These are phyloP conservation scores for Plantago lanceolata DNA, from an alignment of 305 asterid genomes.

Conservation along the genomic window DNA sequence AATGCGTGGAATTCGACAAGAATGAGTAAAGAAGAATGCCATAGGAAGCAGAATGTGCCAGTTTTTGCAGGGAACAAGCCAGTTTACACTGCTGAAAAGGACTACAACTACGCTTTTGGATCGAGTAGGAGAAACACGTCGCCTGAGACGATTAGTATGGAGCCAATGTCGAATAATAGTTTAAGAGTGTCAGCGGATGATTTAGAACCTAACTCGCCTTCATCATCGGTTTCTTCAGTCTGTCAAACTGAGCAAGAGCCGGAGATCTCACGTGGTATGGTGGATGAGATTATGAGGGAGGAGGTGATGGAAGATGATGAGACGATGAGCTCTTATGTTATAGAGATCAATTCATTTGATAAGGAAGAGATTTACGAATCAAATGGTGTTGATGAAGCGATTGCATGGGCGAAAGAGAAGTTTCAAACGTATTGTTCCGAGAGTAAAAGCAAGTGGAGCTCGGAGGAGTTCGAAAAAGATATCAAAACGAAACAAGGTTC, in stretches of 20 bases:
- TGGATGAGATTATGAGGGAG: conserved; percentile 21
- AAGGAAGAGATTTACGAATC: conserved; percentile 52
- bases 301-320: conserved; percentile 45
- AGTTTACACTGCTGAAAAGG: conserved; percentile 25
- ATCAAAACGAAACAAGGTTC: conserved; percentile 31
- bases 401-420: conserved; percentile 85
- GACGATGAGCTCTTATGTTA: conserved; percentile 60
- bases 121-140: conserved; percentile 47
- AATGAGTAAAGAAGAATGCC: conserved; percentile 26
- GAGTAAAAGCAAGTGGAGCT: conserved; percentile 27
- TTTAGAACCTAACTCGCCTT: conserved; percentile 45
- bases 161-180: conserved; percentile 47
- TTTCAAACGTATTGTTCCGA: conserved; percentile 39
- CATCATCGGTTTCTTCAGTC: conserved; percentile 52
- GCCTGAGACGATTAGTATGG: conserved; percentile 56
- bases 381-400: conserved; percentile 71
- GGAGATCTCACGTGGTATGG: conserved; percentile 10
- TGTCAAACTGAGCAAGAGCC: conserved; percentile 32
- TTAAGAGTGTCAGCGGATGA: conserved; percentile 46
- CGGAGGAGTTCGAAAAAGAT: conserved; percentile 31
- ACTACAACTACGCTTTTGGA: conserved; percentile 35
- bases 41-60: conserved; percentile 28
- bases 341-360: conserved; percentile 56
- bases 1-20: conserved; percentile 36
- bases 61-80: conserved; percentile 34